These are phyloP conservation scores for Hemerocallis citrina DNA, from an alignment of 106 monocot genomes.

Conservation along the genomic window DNA sequence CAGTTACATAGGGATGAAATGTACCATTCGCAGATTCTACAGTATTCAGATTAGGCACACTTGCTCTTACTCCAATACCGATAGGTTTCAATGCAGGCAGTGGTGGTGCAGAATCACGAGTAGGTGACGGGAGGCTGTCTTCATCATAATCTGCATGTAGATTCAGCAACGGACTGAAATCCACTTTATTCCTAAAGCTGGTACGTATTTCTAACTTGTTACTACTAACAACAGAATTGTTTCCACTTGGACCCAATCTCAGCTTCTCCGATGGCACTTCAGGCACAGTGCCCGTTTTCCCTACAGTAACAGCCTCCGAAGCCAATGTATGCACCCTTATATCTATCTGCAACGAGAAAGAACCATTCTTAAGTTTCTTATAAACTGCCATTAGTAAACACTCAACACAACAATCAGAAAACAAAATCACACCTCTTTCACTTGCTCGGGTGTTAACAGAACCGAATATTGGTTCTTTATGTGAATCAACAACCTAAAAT, in stretches of 20 bases:
- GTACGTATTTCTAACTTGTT: conserved; percentile 30
- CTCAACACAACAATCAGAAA: neutral
- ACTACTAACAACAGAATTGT: neutral
- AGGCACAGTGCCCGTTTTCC: conserved; percentile 11
- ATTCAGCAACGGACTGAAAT: conserved; percentile 64
- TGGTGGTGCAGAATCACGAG: conserved; percentile 40
- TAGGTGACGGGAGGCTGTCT: conserved; percentile 90
- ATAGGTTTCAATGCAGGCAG: conserved; percentile 29
- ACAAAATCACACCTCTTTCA: conserved; percentile 50
- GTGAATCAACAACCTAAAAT: conserved; percentile 59
- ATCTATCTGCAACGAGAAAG: conserved; percentile 52
- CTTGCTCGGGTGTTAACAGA: conserved; percentile 54
- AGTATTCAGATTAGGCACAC: conserved; percentile 3
- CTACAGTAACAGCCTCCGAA: conserved; percentile 25
- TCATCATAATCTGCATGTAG: conserved; percentile 87
- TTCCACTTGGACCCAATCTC: neutral
- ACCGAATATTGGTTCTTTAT: conserved; percentile 59
- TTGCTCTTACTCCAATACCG: conserved; percentile 11
- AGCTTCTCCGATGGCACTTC: neutral
- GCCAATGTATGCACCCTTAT: conserved; percentile 32
- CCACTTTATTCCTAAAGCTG: conserved; percentile 17
- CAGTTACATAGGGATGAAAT: conserved; percentile 42
- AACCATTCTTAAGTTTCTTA: neutral
- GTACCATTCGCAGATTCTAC: conserved; percentile 4
- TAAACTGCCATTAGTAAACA: neutral